These are phyloP conservation scores for Adansonia rubrostipa DNA, from an alignment of 441 rosid genomes.

Conservation along the genomic window DNA sequence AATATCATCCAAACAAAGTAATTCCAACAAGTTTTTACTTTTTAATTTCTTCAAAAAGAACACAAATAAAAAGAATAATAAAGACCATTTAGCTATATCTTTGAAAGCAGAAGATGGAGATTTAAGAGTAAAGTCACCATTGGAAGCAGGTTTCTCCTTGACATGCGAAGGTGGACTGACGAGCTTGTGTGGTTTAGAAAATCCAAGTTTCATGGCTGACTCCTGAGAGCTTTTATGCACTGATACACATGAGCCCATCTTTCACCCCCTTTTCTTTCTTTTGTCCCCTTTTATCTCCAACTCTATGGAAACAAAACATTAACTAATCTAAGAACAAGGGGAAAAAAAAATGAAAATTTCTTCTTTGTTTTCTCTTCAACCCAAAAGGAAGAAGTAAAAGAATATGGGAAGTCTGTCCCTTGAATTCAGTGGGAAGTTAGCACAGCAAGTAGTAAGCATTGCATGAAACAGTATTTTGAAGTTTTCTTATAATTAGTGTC, in stretches of 20 bases:
- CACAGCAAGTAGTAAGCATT: no score
- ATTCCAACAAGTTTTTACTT: neutral
- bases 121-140: constrained; percentile 42
- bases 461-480: no score
- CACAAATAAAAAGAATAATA: neutral
- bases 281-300: neutral
- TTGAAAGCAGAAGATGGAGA: constrained; percentile 45
- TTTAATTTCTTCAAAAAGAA: neutral
- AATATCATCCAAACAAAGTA: neutral
- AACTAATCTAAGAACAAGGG: neutral
- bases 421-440: no score
- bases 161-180: constrained; percentile 63
- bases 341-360: constrained; percentile 14
- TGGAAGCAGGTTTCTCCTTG: constrained; percentile 40
- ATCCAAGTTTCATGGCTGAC: constrained; percentile 44
- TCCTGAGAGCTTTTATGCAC: constrained; percentile 46
- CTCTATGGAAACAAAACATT: constrained; percentile 7
- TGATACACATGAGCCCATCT: constrained; percentile 72
- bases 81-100: constrained; percentile 45
- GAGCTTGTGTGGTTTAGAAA: constrained; percentile 48
- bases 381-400: neutral
- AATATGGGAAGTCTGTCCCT: no score
- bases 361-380: neutral
- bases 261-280: constrained; percentile 4
- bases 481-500: no score